Base-by-base conservation (phyloP, 352 stramenopile genomes). In the Discostella stelligera region DNA sequence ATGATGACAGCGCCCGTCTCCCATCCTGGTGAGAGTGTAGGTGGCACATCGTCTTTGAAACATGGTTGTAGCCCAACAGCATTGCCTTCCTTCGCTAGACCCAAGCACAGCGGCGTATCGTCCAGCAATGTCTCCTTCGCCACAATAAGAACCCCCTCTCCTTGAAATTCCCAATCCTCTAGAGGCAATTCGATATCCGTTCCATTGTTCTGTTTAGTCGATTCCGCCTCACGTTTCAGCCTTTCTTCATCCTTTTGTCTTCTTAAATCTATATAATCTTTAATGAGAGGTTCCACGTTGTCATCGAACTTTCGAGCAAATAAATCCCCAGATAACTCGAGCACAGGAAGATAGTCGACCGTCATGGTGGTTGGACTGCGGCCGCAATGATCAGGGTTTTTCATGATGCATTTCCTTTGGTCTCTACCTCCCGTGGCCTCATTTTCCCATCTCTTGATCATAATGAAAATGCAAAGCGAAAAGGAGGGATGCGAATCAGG, bases 251-350 rank as follows among this genome's bases (percentile, higher is more conserved):
- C 77, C 44, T 82, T 78, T 13, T 65, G 37, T 74, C 86, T 78
- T 27, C 77, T 69, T 25, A 71, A 65, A 80, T 94, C 88, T 66
- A 94, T 85, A 10, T 85, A 79, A 67, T 93, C 79, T 53, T 93
- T 89, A n/a, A 94, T 82, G 1, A 80, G 56, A 10, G 76, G 61
- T 80, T 92, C 85, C 2, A 21, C 69, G 14, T 84, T 62, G 14
- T 83, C 62, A 76, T 92, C 84, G 58, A 93, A 90, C 62, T 95
- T 95, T 52, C 91, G 74, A 37, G 91, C 91, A 78, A 94, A 95
- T 39, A 95, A 81, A 67, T 91, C 88, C 46, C 79, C 85, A 30
- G 74, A 87, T 23, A 94, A 69, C 78, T 94, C 89, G 37, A 95
- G 77, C 2, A 93, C 80, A 59, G 90, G 87, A 16, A 93, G 72